Percentiles rank a stretch among this genome's conserved stretches.
These are phyloP conservation scores for Saksenaea oblongispora DNA, from an alignment of 371 early-diverging fungal genomes.

Conservation along the genomic window DNA sequence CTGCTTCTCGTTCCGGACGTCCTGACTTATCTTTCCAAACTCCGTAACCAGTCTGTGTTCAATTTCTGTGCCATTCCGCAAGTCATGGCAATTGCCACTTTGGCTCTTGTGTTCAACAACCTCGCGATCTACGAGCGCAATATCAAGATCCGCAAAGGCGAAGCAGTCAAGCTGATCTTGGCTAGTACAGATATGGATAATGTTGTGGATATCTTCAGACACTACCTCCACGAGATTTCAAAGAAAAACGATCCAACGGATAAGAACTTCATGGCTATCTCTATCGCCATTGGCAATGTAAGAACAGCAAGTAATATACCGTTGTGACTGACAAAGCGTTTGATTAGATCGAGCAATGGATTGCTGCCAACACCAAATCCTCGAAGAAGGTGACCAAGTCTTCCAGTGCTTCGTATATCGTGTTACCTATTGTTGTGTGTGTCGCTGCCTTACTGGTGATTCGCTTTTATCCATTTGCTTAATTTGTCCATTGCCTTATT, in stretches of 20 bases:
- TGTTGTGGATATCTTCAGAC: slow-evolving; percentile 67
- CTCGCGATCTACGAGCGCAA: slow-evolving; percentile 73
- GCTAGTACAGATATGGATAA: slow-evolving; percentile 56
- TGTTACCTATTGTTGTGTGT: slow-evolving; percentile 7
- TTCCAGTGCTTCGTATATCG: not conserved
- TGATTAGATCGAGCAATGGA: slow-evolving; percentile 50
- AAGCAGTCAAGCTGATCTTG: slow-evolving; percentile 81
- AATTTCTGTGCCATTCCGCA: slow-evolving; percentile 98
- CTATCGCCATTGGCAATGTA: slow-evolving; percentile 59
- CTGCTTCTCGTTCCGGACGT: slow-evolving; percentile 84
- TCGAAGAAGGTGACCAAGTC: not conserved
- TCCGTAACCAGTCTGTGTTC: slow-evolving; percentile 82
- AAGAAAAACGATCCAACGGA: slow-evolving; percentile 66
- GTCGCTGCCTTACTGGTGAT: not conserved
- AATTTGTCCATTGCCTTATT: not conserved
- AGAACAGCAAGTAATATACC: not conserved
- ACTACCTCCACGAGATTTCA: slow-evolving; percentile 65
- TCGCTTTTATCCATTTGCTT: not conserved
- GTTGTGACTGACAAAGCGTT: not conserved
- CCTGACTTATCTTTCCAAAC: slow-evolving; percentile 78
- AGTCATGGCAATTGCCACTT: slow-evolving; percentile 96
- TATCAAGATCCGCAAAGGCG: slow-evolving; percentile 95
- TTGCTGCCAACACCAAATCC: slow-evolving; percentile 23
- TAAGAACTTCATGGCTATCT: slow-evolving; percentile 72
- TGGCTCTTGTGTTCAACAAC: slow-evolving; percentile 87